phyloP scores from a whole-genome alignment of 768 basidiomycete genomes.

The Russula ochroleuca region DNA sequence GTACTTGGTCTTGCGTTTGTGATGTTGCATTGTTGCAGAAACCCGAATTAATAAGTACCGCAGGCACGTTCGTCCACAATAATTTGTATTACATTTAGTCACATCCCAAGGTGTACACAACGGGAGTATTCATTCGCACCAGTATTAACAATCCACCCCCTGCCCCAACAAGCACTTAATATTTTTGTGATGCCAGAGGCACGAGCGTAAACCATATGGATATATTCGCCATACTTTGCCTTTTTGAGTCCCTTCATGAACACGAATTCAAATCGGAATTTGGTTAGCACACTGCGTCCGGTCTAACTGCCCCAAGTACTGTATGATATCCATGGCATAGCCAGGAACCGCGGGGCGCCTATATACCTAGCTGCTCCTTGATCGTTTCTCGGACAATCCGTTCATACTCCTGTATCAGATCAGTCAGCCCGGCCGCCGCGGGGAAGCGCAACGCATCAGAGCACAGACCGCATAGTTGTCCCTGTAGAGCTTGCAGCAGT shows the following conservation, averaged over 20 bases:
- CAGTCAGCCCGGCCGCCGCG: background rate
- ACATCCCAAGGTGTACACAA: background rate
- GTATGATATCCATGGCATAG: background rate
- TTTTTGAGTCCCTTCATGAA: background rate
- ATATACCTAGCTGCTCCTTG: slow-evolving; percentile 79
- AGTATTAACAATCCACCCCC: background rate
- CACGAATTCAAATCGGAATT: background rate
- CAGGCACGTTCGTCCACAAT: background rate
- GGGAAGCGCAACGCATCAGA: no score
- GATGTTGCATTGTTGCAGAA: background rate
- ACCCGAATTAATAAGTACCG: background rate
- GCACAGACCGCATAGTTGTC: slow-evolving; percentile 62
- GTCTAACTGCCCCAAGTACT: background rate
- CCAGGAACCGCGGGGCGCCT: slow-evolving; percentile 25
- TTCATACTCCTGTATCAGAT: slow-evolving; percentile 70
- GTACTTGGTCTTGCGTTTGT: background rate
- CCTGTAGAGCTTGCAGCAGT: slow-evolving; percentile 95
- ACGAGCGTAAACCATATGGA: background rate
- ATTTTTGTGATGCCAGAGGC: background rate
- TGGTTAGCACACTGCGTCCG: background rate
- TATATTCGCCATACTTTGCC: slow-evolving; percentile 9
- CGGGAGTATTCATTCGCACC: background rate
- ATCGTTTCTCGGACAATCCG: slow-evolving; percentile 78
- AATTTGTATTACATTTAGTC: slow-evolving; percentile 1
- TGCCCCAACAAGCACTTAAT: background rate